Evolutionary conservation across 2,329 filamentous ascomycete genomes (phyloP).

Genomic region (Fusarium nematophilum): DNA sequence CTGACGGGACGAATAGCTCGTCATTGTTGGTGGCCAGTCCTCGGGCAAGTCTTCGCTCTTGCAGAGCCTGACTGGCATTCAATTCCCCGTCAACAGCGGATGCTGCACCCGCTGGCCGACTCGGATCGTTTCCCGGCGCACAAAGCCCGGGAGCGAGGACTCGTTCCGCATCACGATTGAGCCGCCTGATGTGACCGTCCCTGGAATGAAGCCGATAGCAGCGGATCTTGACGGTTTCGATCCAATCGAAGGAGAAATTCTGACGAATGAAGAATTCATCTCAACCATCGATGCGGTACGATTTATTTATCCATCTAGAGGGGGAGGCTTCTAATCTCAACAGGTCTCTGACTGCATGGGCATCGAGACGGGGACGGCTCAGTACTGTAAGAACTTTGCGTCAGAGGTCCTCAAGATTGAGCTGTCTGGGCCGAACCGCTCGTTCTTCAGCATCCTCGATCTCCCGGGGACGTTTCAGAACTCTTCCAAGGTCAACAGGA

Average conservation of each 20-base stretch:
- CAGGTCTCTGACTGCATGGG: conserved; percentile 47
- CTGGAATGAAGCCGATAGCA: conserved; percentile 33
- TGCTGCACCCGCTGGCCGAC: conserved; percentile 54
- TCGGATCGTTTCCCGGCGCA: conserved; percentile 51
- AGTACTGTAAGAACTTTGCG: conserved; percentile 50
- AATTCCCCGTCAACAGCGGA: conserved; percentile 47
- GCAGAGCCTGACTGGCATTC: conserved; percentile 51
- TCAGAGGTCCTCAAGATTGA: conserved; percentile 52
- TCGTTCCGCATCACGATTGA: conserved; percentile 48
- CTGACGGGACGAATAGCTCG: conserved; percentile 41
- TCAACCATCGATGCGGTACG: conserved; percentile 47
- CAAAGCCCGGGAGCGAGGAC: conserved; percentile 42
- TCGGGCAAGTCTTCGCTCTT: conserved; percentile 53
- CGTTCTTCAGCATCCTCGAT: conserved; percentile 53
- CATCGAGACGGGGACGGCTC: conserved; percentile 39
- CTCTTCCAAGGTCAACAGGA: conserved; percentile 39
- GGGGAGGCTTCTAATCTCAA: background rate
- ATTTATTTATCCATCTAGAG: background rate
- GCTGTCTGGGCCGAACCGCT: conserved; percentile 49
- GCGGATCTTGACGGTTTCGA: conserved; percentile 39
- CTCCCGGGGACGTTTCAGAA: conserved; percentile 49
- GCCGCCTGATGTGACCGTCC: conserved; percentile 37
- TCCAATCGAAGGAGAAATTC: conserved; percentile 27
- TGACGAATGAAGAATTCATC: conserved; percentile 46
- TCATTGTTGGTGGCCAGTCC: conserved; percentile 53